phyloP scores from a whole-genome alignment of 345 rosid species.

The Populus deltoides region DNA sequence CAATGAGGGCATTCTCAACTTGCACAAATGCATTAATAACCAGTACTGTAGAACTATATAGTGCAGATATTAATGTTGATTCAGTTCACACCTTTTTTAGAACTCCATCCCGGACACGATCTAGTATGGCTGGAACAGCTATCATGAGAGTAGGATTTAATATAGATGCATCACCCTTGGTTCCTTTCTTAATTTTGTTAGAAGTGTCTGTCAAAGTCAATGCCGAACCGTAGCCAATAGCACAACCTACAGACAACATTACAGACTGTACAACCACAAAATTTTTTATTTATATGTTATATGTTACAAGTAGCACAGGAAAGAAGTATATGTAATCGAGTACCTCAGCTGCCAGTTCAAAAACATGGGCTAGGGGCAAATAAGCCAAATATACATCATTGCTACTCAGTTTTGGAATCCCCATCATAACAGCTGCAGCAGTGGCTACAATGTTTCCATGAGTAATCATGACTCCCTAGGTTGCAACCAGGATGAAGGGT shows the following conservation, averaged over 20 bases:
- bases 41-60: neutral
- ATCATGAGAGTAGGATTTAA: constrained; percentile 80
- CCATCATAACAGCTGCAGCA: constrained; percentile 71
- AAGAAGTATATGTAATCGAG: constrained; percentile 10
- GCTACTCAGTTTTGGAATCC: constrained; percentile 52
- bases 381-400: constrained; percentile 69
- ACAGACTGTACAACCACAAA: constrained; percentile 51
- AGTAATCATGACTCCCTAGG: constrained; percentile 90
- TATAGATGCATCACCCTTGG: constrained; percentile 81
- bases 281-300: constrained; percentile 16
- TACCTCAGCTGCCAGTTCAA: constrained; percentile 94
- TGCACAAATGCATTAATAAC: neutral
- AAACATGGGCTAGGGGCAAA: constrained; percentile 93
- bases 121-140: constrained; percentile 86
- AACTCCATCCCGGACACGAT: constrained; percentile 83
- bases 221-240: constrained; percentile 87
- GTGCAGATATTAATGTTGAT: neutral
- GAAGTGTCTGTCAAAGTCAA: constrained; percentile 81
- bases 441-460: constrained; percentile 82
- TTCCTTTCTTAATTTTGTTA: constrained; percentile 79
- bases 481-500: constrained; percentile 24
- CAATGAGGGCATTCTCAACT: neutral
- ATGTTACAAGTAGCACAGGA: neutral
- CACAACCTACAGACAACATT: constrained; percentile 61
- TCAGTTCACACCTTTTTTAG: constrained; percentile 52